phyloP scores from a whole-genome alignment of 2,329 filamentous ascomycete species.

The Pseudogymnoascus sp. region DNA sequence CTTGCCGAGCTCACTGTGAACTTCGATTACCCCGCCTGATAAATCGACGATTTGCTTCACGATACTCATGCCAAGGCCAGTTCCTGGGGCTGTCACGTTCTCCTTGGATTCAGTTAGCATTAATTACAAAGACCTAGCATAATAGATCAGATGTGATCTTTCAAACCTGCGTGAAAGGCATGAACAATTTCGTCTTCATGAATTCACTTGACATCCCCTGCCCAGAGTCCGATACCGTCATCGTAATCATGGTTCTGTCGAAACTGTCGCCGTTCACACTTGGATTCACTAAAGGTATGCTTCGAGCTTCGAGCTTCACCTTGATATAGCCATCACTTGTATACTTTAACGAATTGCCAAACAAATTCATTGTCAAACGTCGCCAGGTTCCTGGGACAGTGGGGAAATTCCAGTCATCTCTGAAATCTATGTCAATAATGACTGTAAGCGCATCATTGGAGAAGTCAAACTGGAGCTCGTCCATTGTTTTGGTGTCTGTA shows the following conservation, averaged over 20 bases:
- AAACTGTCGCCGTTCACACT: not conserved
- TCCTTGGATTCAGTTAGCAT: conserved; percentile 31
- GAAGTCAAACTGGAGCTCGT: conserved; percentile 23
- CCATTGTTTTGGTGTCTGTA: not conserved
- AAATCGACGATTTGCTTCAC: conserved; percentile 55
- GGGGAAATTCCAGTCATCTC: conserved; percentile 27
- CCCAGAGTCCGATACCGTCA: conserved; percentile 53
- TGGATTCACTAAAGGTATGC: not conserved
- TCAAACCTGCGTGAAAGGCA: conserved; percentile 45
- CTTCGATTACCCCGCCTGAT: conserved; percentile 52
- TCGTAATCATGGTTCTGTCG: conserved; percentile 8
- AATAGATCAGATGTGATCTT: not conserved
- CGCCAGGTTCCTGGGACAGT: conserved; percentile 23
- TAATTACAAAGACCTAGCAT: not conserved
- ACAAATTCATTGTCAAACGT: conserved; percentile 50
- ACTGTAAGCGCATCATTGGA: conserved; percentile 33
- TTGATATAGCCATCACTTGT: conserved; percentile 45
- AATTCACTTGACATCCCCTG: conserved; percentile 56
- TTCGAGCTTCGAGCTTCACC: conserved; percentile 27
- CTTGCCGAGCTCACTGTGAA: conserved; percentile 44
- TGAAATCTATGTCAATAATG: conserved; percentile 33
- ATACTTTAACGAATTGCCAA: conserved; percentile 56
- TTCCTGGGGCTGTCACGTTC: conserved; percentile 50
- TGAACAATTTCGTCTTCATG: conserved; percentile 50
- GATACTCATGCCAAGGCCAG: conserved; percentile 55